A percentile compares a stretch with the other conserved stretches of the same genome.
These are phyloP conservation scores for Fraxinus xanthoxyloides DNA, from an alignment of 305 asterid species.

Conservation along the genomic window DNA sequence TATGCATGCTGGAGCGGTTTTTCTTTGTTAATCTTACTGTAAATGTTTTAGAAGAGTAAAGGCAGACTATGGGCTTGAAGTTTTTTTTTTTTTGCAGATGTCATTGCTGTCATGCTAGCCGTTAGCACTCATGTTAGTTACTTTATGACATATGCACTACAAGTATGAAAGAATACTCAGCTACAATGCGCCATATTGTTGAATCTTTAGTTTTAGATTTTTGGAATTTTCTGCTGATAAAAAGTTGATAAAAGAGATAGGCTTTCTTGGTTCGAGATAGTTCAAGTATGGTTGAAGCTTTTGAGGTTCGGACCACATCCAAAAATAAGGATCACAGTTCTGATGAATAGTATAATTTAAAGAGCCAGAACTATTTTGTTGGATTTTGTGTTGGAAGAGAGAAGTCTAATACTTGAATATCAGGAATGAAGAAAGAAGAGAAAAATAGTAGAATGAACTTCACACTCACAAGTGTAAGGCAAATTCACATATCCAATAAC, in stretches of 20 bases:
- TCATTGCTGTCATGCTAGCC: neutral
- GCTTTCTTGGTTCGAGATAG: neutral
- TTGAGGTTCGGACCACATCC: neutral
- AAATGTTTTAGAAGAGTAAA: neutral
- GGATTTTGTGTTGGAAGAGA: neutral
- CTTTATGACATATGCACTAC: neutral
- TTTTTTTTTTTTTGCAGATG: neutral
- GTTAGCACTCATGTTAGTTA: neutral
- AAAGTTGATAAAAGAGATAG: neutral
- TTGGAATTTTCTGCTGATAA: neutral
- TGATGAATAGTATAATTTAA: neutral
- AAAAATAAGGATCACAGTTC: neutral
- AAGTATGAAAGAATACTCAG: neutral
- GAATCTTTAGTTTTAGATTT: neutral
- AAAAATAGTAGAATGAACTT: neutral
- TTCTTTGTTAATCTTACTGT: neutral
- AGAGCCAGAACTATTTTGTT: neutral
- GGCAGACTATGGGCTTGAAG: neutral
- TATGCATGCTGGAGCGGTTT: neutral
- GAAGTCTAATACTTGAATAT: neutral
- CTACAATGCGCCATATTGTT: neutral
- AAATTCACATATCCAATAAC: neutral
- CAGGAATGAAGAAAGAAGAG: neutral
- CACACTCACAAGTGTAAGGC: neutral
- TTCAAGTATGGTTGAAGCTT: neutral